Evolutionary conservation across 106 monocot species (phyloP).

Genomic region (Phalaenopsis aphrodite): DNA sequence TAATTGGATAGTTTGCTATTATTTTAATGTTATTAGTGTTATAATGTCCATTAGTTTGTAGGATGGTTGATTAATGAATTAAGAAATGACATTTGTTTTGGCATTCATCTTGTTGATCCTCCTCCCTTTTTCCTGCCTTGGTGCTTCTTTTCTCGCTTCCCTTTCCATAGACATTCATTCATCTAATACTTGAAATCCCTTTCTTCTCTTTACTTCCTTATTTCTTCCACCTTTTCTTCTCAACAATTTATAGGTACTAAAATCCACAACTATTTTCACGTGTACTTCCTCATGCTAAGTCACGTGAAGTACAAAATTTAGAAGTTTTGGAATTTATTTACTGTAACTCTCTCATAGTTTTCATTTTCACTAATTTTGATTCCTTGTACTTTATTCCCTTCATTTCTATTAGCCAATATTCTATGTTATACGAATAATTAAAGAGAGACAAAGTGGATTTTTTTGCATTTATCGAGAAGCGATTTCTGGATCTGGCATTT

Average conservation of each 20-base stretch:
- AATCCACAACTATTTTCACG: not conserved
- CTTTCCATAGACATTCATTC: no score
- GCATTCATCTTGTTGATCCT: not conserved
- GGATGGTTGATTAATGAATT: not conserved
- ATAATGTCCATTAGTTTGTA: not conserved
- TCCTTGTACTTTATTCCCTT: not conserved
- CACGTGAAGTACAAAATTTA: not conserved
- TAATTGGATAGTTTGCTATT: not conserved
- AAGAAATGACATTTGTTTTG: not conserved
- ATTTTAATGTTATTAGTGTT: not conserved
- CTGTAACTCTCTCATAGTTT: not conserved
- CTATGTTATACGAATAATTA: not conserved
- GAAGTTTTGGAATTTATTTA: not conserved
- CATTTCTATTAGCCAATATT: not conserved
- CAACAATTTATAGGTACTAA: not conserved
- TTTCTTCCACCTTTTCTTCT: not conserved
- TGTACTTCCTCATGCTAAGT: not conserved
- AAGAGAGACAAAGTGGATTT: not conserved
- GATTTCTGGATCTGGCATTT: not conserved
- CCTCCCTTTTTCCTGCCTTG: not conserved
- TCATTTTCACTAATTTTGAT: not conserved
- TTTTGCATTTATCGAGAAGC: not conserved
- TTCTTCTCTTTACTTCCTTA: not conserved
- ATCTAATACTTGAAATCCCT: no score
- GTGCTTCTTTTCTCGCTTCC: no score